These are phyloP conservation scores for Rhizopogon vesiculosus DNA, from an alignment of 768 basidiomycete species.

Conservation along the genomic window DNA sequence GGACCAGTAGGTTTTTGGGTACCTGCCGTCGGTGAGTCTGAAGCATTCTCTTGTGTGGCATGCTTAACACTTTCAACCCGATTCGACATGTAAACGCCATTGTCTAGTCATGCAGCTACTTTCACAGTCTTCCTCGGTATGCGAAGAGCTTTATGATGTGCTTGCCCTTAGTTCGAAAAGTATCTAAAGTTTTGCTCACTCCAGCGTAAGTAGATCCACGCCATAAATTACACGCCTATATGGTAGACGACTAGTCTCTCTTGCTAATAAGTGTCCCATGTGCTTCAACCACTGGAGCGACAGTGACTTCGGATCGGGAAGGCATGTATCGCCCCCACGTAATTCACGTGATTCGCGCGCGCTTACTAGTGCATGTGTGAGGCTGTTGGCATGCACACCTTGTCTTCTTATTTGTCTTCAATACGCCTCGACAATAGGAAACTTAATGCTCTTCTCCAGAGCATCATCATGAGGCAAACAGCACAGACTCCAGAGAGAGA, in stretches of 20 bases:
- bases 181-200: background rate
- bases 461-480: conserved; percentile 1
- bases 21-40: background rate
- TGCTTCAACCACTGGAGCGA: background rate
- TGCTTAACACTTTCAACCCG: background rate
- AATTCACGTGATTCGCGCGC: background rate
- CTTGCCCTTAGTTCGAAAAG: background rate
- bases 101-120: background rate
- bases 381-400: background rate
- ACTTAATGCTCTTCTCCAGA: conserved; percentile 4
- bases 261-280: background rate
- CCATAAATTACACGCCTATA: background rate
- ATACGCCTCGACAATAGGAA: conserved; percentile 6
- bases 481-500: background rate
- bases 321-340: background rate
- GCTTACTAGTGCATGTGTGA: background rate
- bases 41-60: background rate
- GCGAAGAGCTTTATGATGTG: background rate
- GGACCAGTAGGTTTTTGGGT: background rate
- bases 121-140: background rate
- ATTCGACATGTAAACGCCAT: too few species aligned
- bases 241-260: background rate
- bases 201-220: too few species aligned
- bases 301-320: background rate
- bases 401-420: conserved; percentile 1